Evolutionary conservation across 495 filamentous ascomycete species (phyloP).

Genomic region (Penicillium argentinense): DNA sequence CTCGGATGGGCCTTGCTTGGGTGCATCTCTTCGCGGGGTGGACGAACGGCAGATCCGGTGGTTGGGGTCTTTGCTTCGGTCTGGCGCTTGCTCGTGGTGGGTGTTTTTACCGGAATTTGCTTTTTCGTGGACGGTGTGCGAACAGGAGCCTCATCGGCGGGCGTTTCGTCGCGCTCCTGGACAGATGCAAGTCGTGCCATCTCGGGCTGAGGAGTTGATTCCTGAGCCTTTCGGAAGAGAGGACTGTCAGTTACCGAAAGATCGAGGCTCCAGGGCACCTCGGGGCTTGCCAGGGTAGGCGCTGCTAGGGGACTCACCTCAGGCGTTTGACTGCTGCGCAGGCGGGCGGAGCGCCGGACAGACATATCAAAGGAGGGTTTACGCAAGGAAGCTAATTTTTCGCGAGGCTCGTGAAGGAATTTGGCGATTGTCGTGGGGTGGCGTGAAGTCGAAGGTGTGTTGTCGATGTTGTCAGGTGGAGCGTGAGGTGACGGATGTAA

Average conservation of each 20-base stretch:
- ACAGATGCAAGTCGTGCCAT: conserved; percentile 31
- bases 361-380: no score
- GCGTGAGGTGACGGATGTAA: conserved; percentile 23
- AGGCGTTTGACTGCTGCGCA: conserved; percentile 30
- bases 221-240: conserved; percentile 2
- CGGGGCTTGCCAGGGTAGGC: conserved; percentile 9
- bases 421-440: no score
- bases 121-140: conserved; percentile 24
- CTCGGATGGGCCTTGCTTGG: conserved; percentile 71
- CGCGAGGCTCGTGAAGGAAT: no score
- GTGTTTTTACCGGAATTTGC: conserved; percentile 15
- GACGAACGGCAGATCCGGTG: conserved; percentile 34
- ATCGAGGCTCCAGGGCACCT: conserved; percentile 1
- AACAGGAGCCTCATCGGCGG: conserved; percentile 12
- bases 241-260: conserved; percentile 4
- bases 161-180: conserved; percentile 40
- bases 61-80: conserved; percentile 53
- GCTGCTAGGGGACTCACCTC: conserved; percentile 32
- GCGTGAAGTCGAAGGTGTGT: conserved; percentile 6
- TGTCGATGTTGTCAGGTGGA: conserved; percentile 9
- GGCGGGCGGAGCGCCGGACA: conserved; percentile 43
- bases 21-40: conserved; percentile 71
- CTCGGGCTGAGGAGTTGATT: conserved; percentile 15
- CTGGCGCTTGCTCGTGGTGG: conserved; percentile 10
- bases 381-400: no score